These are phyloP conservation scores for Pleurotus cornucopiae DNA, from an alignment of 768 basidiomycete species.

Conservation along the genomic window DNA sequence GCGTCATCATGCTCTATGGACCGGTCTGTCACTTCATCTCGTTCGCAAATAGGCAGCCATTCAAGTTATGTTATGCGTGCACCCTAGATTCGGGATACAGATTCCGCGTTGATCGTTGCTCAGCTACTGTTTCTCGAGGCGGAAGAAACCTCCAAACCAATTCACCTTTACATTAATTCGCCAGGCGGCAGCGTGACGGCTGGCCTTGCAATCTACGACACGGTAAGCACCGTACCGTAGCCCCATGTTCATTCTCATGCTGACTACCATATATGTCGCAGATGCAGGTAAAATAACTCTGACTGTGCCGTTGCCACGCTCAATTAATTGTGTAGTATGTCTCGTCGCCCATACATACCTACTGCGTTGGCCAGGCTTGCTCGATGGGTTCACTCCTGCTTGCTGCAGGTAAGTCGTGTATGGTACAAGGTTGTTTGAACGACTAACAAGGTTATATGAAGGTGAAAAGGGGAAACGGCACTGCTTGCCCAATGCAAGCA, in stretches of 20 bases:
- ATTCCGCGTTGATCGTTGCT: conserved; percentile 84
- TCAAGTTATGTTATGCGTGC: no score
- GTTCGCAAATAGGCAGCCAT: neutral
- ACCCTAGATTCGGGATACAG: conserved; percentile 79
- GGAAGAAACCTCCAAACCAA: conserved; percentile 90
- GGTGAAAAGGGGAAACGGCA: conserved; percentile 83
- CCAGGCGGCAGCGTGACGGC: conserved; percentile 96
- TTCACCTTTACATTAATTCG: conserved; percentile 95
- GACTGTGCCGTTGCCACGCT: neutral
- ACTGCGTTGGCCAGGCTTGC: conserved; percentile 92
- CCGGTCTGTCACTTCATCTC: conserved; percentile 51
- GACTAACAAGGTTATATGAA: neutral
- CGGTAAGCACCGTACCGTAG: conserved; percentile 44
- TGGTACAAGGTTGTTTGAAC: neutral
- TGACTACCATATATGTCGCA: conserved; percentile 22
- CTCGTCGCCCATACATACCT: conserved; percentile 92
- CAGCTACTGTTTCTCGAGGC: conserved; percentile 96
- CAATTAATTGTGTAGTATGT: conserved; percentile 61
- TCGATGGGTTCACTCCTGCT: conserved; percentile 95
- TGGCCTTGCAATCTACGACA: conserved; percentile 96
- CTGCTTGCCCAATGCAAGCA: conserved; percentile 88
- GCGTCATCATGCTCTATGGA: conserved; percentile 94
- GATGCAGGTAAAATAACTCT: conserved; percentile 58
- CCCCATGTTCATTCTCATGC: neutral
- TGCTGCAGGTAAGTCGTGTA: conserved; percentile 55